Conservation (phyloP, 495 filamentous ascomycete species). For the Glonium stellatum region DNA sequence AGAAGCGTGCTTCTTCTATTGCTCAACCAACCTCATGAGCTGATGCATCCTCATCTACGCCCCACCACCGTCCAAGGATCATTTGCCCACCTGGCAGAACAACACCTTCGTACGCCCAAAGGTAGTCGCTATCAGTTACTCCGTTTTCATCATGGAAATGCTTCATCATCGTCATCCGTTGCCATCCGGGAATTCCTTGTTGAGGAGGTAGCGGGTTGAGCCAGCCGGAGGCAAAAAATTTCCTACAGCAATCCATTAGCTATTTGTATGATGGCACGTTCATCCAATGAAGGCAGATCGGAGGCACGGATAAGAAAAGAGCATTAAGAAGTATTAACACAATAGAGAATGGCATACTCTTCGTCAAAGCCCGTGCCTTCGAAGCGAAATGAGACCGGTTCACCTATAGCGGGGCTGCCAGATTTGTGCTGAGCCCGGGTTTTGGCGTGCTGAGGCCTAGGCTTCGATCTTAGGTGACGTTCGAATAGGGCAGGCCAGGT, state of each 20-base stretch:
- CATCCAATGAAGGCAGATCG: too few species aligned
- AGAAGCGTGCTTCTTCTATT: background rate
- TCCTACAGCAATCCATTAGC: too few species aligned
- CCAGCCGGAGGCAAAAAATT: conserved; percentile 33
- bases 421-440: conserved; percentile 33
- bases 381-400: conserved; percentile 23
- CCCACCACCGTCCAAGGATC: conserved; percentile 38
- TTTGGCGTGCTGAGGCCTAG: background rate
- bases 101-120: conserved; percentile 40
- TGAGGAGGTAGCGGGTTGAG: conserved; percentile 35
- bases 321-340: too few species aligned
- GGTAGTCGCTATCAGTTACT: conserved; percentile 20
- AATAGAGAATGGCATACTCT: background rate
- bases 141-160: conserved; percentile 24
- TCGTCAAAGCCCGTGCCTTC: conserved; percentile 24
- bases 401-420: background rate
- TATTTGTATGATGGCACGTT: too few species aligned
- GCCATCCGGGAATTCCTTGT: conserved; percentile 34
- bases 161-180: conserved; percentile 39
- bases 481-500: conserved; percentile 32
- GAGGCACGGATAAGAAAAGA: too few species aligned
- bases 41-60: conserved; percentile 25
- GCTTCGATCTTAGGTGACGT: conserved; percentile 22
- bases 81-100: conserved; percentile 38
- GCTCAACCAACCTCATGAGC: conserved; percentile 31